Conservation (phyloP, 1,284 basidiomycete genomes). For the Boletellus deceptivus region DNA sequence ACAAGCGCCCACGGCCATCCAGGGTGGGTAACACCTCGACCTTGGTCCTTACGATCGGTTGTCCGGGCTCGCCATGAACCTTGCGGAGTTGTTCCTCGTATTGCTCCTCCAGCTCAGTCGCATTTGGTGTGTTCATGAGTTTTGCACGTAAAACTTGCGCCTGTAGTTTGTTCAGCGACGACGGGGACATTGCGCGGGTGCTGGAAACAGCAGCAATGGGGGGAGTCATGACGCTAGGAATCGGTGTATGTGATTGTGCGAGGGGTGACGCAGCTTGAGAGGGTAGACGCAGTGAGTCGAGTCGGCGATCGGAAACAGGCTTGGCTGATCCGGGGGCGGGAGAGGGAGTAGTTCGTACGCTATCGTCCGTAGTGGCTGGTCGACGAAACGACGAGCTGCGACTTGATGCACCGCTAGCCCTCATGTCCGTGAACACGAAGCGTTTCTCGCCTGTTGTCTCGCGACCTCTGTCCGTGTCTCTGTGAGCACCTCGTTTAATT, state of each 20-base stretch:
- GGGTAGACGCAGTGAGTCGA: conserved; percentile 55
- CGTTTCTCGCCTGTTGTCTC: conserved; percentile 49
- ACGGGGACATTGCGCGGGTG: conserved; percentile 58
- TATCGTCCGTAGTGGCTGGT: conserved; percentile 57
- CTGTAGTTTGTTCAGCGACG: conserved; percentile 89
- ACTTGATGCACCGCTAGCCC: conserved; percentile 62
- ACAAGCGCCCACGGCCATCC: conserved; percentile 83
- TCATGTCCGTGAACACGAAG: conserved; percentile 66
- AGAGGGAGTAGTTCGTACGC: conserved; percentile 58
- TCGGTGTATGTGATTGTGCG: conserved; percentile 69
- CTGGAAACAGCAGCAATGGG: conserved; percentile 41
- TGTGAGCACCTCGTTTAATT: conserved; percentile 44
- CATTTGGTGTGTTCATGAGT: conserved; percentile 74
- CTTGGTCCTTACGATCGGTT: conserved; percentile 50
- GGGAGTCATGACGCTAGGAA: conserved; percentile 88
- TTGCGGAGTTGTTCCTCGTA: conserved; percentile 70
- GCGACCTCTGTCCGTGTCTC: conserved; percentile 32
- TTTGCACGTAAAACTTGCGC: conserved; percentile 92
- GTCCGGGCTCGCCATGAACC: conserved; percentile 46
- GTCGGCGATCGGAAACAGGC: conserved; percentile 44
- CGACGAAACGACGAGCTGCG: conserved; percentile 74
- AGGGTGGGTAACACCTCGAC: conserved; percentile 89
- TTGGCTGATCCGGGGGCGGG: conserved; percentile 39
- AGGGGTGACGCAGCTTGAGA: conserved; percentile 51
- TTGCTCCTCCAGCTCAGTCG: conserved; percentile 74